A percentile compares a stretch with the other conserved stretches of the same genome.
Evolutionary conservation across 768 basidiomycete genomes (phyloP).

Genomic region (Suillus ampliporus): DNA sequence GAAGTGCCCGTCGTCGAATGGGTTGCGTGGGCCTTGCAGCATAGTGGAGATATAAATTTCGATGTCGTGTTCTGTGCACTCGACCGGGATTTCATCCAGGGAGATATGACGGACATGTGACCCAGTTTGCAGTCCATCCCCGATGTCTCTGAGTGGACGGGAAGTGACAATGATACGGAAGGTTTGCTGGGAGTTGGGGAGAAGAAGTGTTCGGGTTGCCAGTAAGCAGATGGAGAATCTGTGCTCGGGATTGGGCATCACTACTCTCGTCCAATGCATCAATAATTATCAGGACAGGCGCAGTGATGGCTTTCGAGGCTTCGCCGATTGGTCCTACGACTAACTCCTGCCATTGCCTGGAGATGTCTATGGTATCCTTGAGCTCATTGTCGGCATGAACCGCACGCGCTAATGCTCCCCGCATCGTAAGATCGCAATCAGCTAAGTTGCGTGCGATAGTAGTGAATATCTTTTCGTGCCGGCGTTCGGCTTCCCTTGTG

Average conservation of each 20-base stretch:
- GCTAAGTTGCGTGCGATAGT: background rate
- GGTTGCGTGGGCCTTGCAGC: background rate
- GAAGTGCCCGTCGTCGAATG: background rate
- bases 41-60: conserved; percentile 6
- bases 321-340: conserved; percentile 18
- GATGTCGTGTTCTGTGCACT: conserved; percentile 7
- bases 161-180: conserved; percentile 24
- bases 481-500: background rate
- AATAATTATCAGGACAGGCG: conserved; percentile 31
- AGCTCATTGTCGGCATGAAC: background rate
- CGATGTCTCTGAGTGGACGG: conserved; percentile 14
- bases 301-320: conserved; percentile 10
- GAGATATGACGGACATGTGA: background rate
- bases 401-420: background rate
- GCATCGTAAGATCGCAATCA: conserved; percentile 7
- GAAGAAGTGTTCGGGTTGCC: background rate
- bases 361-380: background rate
- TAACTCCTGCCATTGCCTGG: conserved; percentile 21
- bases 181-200: conserved; percentile 10
- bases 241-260: conserved; percentile 3
- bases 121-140: conserved; percentile 10
- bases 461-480: conserved; percentile 7
- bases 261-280: conserved; percentile 30
- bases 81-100: conserved; percentile 5
- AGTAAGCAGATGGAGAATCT: conserved; percentile 19